These are phyloP conservation scores for Rhizopogon rudus DNA, from an alignment of 768 basidiomycete species.

Conservation along the genomic window DNA sequence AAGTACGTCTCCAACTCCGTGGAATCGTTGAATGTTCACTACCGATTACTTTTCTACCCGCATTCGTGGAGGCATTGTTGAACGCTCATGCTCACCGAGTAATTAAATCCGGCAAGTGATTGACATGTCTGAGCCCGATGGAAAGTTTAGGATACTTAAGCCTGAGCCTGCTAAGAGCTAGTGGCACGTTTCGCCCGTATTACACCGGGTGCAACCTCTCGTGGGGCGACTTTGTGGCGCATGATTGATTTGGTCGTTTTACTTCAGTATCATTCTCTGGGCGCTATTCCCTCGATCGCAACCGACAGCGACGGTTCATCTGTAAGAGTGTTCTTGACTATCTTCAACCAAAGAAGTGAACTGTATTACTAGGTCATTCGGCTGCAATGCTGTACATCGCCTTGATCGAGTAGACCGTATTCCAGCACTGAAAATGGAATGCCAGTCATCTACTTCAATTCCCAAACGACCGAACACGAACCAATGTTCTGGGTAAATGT, in stretches of 20 bases:
- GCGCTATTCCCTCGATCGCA: no score
- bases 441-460: conserved; percentile 18
- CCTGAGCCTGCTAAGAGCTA: not conserved
- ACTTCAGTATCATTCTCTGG: not conserved
- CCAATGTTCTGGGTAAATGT: conserved; percentile 13
- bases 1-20: no score
- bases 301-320: conserved; percentile 8
- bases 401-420: no score
- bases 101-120: not conserved
- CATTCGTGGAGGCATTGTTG: not conserved
- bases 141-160: not conserved
- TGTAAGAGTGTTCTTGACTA: not conserved
- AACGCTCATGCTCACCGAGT: not conserved
- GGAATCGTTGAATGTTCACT: no score
- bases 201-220: no score
- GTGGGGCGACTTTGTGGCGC: no score
- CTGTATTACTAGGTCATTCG: conserved; percentile 2
- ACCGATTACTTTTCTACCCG: not conserved
- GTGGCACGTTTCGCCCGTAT: no score
- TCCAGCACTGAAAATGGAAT: not conserved
- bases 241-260: not conserved
- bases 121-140: no score
- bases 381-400: conserved; percentile 11
- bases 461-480: conserved; percentile 6
- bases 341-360: not conserved